These are phyloP conservation scores for Sarcodon sp. DNA, from an alignment of 768 basidiomycete species.

Conservation along the genomic window DNA sequence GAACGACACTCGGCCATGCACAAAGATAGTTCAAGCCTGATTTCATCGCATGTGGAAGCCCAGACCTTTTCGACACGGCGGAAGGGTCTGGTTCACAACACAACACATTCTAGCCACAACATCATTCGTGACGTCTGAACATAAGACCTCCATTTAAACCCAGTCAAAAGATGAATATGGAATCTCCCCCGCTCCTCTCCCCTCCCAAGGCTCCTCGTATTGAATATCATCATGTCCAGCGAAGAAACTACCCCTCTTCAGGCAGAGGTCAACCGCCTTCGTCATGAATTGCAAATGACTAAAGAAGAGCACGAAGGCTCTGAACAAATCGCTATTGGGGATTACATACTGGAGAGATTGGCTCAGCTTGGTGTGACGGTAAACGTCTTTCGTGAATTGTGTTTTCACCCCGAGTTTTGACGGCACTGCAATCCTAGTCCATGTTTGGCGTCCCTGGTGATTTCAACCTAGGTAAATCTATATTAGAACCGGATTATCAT, in stretches of 20 bases:
- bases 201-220: no score
- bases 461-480: slow-evolving; percentile 50
- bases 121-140: no score
- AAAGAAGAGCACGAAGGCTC: slow-evolving; percentile 17
- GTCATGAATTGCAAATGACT: slow-evolving; percentile 27
- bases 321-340: slow-evolving; percentile 34
- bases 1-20: no score
- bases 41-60: no score
- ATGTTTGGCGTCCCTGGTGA: slow-evolving; percentile 86
- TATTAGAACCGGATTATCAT: neutral
- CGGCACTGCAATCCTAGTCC: slow-evolving; percentile 26
- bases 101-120: no score
- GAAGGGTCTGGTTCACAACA: no score
- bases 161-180: no score
- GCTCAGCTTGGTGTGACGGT: slow-evolving; percentile 56
- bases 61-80: no score
- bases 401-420: neutral
- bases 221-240: no score
- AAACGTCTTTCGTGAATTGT: slow-evolving; percentile 5
- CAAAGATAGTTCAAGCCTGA: no score
- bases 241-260: slow-evolving; percentile 17
- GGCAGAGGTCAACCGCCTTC: slow-evolving; percentile 32
- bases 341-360: slow-evolving; percentile 51
- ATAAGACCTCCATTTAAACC: no score
- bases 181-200: no score